Evolutionary conservation across 2,329 filamentous ascomycete genomes (phyloP).

Genomic region (Aspergillus sp.): DNA sequence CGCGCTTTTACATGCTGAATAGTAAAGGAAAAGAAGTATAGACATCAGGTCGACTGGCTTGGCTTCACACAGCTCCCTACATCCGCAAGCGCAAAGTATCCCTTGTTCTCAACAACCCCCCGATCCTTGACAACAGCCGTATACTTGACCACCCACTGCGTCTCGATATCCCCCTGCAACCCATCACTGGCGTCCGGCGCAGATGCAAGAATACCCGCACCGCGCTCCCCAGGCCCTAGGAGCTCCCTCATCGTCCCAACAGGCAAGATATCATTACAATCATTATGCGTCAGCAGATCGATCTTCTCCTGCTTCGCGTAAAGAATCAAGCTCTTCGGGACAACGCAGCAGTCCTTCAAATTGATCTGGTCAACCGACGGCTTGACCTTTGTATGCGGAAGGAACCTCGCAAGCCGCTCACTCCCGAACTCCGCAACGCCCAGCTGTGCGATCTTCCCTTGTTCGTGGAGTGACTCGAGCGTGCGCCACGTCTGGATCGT

Average conservation of each 20-base stretch:
- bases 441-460: slow-evolving; percentile 73
- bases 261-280: slow-evolving; percentile 90
- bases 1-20: slow-evolving; percentile 24
- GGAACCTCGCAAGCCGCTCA: slow-evolving; percentile 77
- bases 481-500: slow-evolving; percentile 71
- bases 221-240: slow-evolving; percentile 71
- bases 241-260: slow-evolving; percentile 83
- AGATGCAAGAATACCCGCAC: slow-evolving; percentile 75
- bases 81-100: slow-evolving; percentile 89
- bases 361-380: slow-evolving; percentile 96
- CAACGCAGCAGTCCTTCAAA: slow-evolving; percentile 91
- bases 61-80: slow-evolving; percentile 55
- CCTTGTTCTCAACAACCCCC: slow-evolving; percentile 97
- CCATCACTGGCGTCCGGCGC: slow-evolving; percentile 56
- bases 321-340: slow-evolving; percentile 82
- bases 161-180: slow-evolving; percentile 76
- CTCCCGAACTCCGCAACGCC: slow-evolving; percentile 92
- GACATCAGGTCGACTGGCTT: slow-evolving; percentile 28
- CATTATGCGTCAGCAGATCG: slow-evolving; percentile 89
- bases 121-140: slow-evolving; percentile 92
- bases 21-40: slow-evolving; percentile 17
- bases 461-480: slow-evolving; percentile 72
- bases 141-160: slow-evolving; percentile 96
- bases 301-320: slow-evolving; percentile 84
- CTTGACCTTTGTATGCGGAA: slow-evolving; percentile 70